A percentile compares a stretch with the other conserved stretches of the same genome.
Conservation (phyloP, 2,329 filamentous ascomycete genomes). For the Pseudocercospora eumusae region DNA sequence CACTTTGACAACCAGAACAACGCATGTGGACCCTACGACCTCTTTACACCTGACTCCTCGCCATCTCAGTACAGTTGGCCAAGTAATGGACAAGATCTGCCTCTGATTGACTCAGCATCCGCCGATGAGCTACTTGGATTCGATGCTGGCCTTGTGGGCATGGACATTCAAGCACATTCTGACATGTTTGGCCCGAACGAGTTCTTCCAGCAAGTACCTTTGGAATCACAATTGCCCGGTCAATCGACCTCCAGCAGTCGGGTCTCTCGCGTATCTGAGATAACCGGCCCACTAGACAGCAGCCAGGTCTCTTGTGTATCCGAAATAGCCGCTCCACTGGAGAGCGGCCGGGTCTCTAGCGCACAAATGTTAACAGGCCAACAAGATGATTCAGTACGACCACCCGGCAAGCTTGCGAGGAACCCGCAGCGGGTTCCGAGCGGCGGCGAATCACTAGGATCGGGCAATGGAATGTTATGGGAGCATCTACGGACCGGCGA, state of each 20-base stretch:
- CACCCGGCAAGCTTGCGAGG: constrained; percentile 4
- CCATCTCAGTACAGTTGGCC: constrained; percentile 14
- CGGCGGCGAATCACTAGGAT: neutral
- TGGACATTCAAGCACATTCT: neutral
- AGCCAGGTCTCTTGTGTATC: constrained; percentile 2
- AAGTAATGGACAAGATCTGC: constrained; percentile 6
- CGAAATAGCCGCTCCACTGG: too few relatives aligned
- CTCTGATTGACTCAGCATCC: neutral
- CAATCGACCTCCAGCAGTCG: neutral
- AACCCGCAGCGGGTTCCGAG: constrained; percentile 4
- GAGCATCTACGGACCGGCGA: constrained; percentile 28
- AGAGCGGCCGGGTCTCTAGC: too few relatives aligned
- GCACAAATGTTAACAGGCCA: neutral
- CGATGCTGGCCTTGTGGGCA: neutral
- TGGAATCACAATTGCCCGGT: neutral
- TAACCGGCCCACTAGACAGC: neutral
- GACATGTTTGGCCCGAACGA: neutral
- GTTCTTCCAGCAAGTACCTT: neutral
- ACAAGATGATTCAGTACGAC: constrained; percentile 3
- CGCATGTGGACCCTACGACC: constrained; percentile 13
- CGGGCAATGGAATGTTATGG: constrained; percentile 25
- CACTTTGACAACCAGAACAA: constrained; percentile 18
- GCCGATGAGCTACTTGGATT: neutral
- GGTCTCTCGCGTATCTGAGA: neutral
- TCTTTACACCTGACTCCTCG: constrained; percentile 21